Percentiles rank a stretch among this genome's conserved stretches.
phyloP scores from a whole-genome alignment of 2,329 filamentous ascomycete species.

The Neurospora crassa region DNA sequence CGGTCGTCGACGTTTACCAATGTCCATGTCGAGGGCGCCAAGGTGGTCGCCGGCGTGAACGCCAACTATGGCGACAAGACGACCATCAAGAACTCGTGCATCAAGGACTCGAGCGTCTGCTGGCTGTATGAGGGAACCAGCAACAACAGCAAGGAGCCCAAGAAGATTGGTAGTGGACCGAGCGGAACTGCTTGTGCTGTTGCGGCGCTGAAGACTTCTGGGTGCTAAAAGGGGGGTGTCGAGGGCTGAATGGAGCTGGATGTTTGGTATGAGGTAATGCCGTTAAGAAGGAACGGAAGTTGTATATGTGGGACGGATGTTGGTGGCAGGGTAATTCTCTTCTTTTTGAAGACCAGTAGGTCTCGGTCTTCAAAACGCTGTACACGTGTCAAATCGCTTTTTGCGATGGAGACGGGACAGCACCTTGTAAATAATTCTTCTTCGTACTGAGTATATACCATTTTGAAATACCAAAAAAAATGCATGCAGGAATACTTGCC shows the following conservation, averaged over 20 bases:
- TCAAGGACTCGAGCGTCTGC: constrained; percentile 11
- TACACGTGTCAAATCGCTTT: not conserved
- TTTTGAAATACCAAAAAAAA: not conserved
- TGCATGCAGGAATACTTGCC: not conserved
- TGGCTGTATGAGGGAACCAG: constrained; percentile 14
- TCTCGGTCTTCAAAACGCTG: not conserved
- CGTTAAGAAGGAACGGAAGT: not conserved
- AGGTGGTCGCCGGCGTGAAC: constrained; percentile 35
- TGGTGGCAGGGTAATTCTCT: not conserved
- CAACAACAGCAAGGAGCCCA: constrained; percentile 16
- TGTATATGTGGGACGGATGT: not conserved
- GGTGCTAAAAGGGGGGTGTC: constrained; percentile 8
- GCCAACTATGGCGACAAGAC: constrained; percentile 34
- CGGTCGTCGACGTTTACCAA: constrained; percentile 35
- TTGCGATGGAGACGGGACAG: not conserved
- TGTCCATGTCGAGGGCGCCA: constrained; percentile 30
- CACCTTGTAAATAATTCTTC: not conserved
- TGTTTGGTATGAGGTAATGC: not conserved
- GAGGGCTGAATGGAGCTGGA: not conserved
- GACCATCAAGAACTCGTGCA: constrained; percentile 15
- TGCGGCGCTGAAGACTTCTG: constrained; percentile 17
- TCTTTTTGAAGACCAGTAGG: not conserved
- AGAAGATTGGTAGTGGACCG: constrained; percentile 16
- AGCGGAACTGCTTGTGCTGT: constrained; percentile 13
- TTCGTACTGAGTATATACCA: not conserved